phyloP scores from a whole-genome alignment of 306 rosid genomes.

The Begonia masoniana region DNA sequence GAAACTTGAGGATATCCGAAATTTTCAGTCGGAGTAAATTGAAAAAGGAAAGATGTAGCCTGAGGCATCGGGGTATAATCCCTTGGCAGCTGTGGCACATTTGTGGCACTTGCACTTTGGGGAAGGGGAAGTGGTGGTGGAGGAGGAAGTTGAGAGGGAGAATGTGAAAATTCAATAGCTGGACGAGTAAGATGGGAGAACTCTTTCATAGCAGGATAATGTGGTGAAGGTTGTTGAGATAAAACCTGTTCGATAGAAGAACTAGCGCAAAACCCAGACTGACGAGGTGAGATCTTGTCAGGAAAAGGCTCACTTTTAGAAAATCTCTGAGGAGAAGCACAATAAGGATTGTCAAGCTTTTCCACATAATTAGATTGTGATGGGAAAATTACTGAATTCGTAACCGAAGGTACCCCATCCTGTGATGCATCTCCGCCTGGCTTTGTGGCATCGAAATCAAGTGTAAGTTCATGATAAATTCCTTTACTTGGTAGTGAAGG shows the following conservation, averaged over 20 bases:
- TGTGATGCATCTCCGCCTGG: constrained; percentile 23
- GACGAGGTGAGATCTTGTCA: constrained; percentile 19
- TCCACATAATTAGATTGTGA: constrained; percentile 16
- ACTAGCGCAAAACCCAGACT: constrained; percentile 22
- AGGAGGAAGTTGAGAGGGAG: constrained; percentile 35
- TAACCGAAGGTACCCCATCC: constrained; percentile 13
- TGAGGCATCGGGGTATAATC: constrained; percentile 30
- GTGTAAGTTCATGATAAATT: constrained; percentile 19
- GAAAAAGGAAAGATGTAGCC: constrained; percentile 40
- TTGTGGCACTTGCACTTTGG: constrained; percentile 33
- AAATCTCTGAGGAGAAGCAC: constrained; percentile 22
- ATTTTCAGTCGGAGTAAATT: constrained; percentile 26
- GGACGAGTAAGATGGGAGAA: constrained; percentile 21
- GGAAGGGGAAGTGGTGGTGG: constrained; percentile 39
- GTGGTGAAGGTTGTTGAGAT: constrained; percentile 28
- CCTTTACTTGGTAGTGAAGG: constrained; percentile 21
- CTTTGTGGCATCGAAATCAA: constrained; percentile 20
- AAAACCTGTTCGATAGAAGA: constrained; percentile 19
- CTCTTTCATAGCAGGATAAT: constrained; percentile 26
- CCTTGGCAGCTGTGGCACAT: constrained; percentile 28
- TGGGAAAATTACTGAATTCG: constrained; percentile 24
- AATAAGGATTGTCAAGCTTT: constrained; percentile 24
- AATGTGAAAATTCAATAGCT: constrained; percentile 18
- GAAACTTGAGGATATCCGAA: constrained; percentile 35
- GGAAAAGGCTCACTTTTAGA: constrained; percentile 26